Evolutionary conservation across 345 rosid genomes (phyloP), one percentile per base, ranked within the genome.

Genomic region (Eucalyptus curtisii): DNA sequence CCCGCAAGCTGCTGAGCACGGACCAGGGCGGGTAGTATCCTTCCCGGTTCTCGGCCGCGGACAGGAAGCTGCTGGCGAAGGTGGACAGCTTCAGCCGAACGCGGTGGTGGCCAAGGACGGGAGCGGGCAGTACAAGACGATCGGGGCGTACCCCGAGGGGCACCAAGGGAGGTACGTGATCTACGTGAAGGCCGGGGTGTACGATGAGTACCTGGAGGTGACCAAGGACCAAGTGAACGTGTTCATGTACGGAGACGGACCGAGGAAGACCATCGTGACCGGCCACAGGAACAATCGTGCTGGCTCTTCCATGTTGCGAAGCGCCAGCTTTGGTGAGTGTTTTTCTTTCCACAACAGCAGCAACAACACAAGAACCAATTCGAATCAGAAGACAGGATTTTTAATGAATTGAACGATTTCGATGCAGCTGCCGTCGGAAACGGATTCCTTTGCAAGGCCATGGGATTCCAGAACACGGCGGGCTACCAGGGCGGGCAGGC

Each of bases 21-120:
- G 86, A n/a, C 80, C 20, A 84, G 48, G 90, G 88, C 7, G 93
- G 90, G 52, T 11, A 61, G 4, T 88, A 59, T 81, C 98, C 98
- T 15, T 64, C 94, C 42, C 96, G 98, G 99, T 85, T 95, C 88
- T 91, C 95, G 11, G 92, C 88, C 33, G 89, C 92, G 31, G 97
- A 96, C 87, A 91, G 97, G 66, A 95, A 92, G 89, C 94, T 96
- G 50, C 76, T 95, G 93, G 94, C 91, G 50, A 37, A 79, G 80
- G 86, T n/a, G 25, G 48, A 86, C 24, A n/a, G 47, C 76, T 91
- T 79, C 90, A 7, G 52, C 96, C 98, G 0, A 91, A 92, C 81
- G 95, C 87, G 7, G 95, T 94, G 17, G 99, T 96, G 88, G 98
- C 98, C 31, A 86, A 94, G 88, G 99, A 97, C 86, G 98, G 97